phyloP scores from a whole-genome alignment of 768 basidiomycete species.

The Tricholoma furcatifolium region DNA sequence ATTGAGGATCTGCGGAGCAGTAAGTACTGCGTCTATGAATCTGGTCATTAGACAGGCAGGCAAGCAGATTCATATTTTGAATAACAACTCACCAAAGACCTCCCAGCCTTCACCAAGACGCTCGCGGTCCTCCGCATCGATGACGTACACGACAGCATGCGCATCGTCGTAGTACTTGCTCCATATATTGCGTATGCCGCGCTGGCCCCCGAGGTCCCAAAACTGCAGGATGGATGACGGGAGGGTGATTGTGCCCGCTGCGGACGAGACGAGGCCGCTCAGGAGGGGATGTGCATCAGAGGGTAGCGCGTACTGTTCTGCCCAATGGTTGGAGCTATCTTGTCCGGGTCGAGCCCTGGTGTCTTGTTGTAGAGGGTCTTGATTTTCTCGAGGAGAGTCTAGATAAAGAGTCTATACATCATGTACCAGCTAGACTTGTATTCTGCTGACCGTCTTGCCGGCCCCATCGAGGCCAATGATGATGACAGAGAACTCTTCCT shows the following conservation, averaged over 20 bases:
- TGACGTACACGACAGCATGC: slow-evolving; percentile 93
- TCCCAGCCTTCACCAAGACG: slow-evolving; percentile 94
- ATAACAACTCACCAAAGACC: slow-evolving; percentile 76
- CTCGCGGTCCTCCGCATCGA: slow-evolving; percentile 91
- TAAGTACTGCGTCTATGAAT: slow-evolving; percentile 73
- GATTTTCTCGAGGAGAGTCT: slow-evolving; percentile 91
- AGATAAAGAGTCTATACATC: neutral
- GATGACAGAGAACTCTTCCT: slow-evolving; percentile 90
- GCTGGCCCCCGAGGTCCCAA: slow-evolving; percentile 96
- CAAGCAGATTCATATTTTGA: slow-evolving; percentile 4
- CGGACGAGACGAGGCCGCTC: neutral
- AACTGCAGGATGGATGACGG: slow-evolving; percentile 95
- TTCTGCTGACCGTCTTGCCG: slow-evolving; percentile 78
- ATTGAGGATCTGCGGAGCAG: slow-evolving; percentile 85
- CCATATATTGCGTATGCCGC: slow-evolving; percentile 94
- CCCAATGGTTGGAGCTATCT: slow-evolving; percentile 95
- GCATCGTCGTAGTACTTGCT: slow-evolving; percentile 93
- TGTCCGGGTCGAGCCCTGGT: slow-evolving; percentile 86
- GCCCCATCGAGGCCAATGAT: slow-evolving; percentile 93
- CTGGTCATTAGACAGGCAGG: slow-evolving; percentile 18
- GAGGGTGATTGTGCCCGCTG: slow-evolving; percentile 90
- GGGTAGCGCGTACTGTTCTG: slow-evolving; percentile 79
- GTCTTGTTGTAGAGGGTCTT: slow-evolving; percentile 89
- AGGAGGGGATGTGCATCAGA: neutral
- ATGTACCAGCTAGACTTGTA: neutral